Conservation (phyloP, 208 protist genomes). For the Borovskyia barvae region DNA sequence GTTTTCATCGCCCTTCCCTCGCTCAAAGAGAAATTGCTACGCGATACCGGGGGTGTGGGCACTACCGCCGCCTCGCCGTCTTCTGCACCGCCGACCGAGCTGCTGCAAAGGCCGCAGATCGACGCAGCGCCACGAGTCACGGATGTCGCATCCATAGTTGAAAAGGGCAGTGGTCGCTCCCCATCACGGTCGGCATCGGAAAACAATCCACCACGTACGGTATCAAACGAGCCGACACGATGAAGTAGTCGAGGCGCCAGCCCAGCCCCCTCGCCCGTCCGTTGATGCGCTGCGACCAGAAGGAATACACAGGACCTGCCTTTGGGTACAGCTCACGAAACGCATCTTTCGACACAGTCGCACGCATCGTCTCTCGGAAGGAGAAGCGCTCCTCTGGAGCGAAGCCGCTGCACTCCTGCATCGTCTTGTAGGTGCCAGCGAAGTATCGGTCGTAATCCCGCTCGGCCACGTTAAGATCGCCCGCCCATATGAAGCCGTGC, state of each 20-base stretch:
- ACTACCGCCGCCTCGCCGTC: background rate
- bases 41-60: too few relatives aligned
- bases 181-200: slow-evolving; percentile 73
- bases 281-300: slow-evolving; percentile 81
- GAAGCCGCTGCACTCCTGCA: slow-evolving; percentile 92
- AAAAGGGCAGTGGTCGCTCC: slow-evolving; percentile 90
- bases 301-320: slow-evolving; percentile 78
- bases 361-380: slow-evolving; percentile 65
- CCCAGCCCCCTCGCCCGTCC: slow-evolving; percentile 65
- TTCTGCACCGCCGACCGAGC: slow-evolving; percentile 1
- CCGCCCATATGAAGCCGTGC: slow-evolving; percentile 88
- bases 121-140: slow-evolving; percentile 41
- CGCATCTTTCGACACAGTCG: slow-evolving; percentile 65
- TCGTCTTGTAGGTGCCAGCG: slow-evolving; percentile 78
- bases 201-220: slow-evolving; percentile 77
- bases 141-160: slow-evolving; percentile 77
- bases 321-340: slow-evolving; percentile 88
- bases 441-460: slow-evolving; percentile 92
- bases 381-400: slow-evolving; percentile 87
- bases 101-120: slow-evolving; percentile 12
- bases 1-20: too few relatives aligned
- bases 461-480: slow-evolving; percentile 94
- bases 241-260: slow-evolving; percentile 94
- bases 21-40: background rate
- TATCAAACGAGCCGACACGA: slow-evolving; percentile 67